These are phyloP conservation scores for Xylaria scruposa DNA, from an alignment of 495 filamentous ascomycete species.

Conservation along the genomic window DNA sequence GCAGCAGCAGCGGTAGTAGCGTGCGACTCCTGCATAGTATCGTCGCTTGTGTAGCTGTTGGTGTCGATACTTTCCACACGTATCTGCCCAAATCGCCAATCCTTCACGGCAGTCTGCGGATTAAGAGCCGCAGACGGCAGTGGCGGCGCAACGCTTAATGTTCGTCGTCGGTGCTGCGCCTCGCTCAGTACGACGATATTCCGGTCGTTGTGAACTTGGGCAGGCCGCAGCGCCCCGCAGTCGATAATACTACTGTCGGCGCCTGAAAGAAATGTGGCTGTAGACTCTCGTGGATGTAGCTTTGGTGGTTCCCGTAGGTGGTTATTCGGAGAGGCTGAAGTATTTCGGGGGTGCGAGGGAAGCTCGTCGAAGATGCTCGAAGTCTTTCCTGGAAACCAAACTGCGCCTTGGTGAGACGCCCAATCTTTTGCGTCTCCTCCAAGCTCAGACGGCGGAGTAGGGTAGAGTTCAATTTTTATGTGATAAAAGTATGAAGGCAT, in stretches of 20 bases:
- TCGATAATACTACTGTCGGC: slow-evolving; percentile 46
- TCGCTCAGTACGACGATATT: slow-evolving; percentile 41
- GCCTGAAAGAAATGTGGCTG: slow-evolving; percentile 6
- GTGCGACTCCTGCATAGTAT: slow-evolving; percentile 30
- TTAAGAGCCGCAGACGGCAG: slow-evolving; percentile 44
- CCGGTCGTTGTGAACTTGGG: slow-evolving; percentile 35
- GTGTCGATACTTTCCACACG: slow-evolving; percentile 53
- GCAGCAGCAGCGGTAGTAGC: slow-evolving; percentile 46
- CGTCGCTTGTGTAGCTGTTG: slow-evolving; percentile 12
- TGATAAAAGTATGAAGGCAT: slow-evolving; percentile 93
- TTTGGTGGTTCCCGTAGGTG: slow-evolving; percentile 17
- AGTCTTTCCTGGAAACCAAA: slow-evolving; percentile 48
- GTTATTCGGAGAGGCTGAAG: not conserved
- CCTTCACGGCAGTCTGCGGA: slow-evolving; percentile 46
- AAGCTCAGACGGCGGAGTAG: slow-evolving; percentile 49
- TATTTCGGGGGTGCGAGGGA: slow-evolving; percentile 47
- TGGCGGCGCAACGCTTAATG: slow-evolving; percentile 41
- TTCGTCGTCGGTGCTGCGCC: slow-evolving; percentile 41
- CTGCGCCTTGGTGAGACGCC: slow-evolving; percentile 18
- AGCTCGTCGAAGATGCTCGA: slow-evolving; percentile 55
- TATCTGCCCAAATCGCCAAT: slow-evolving; percentile 56
- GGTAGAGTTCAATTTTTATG: slow-evolving; percentile 82
- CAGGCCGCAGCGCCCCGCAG: slow-evolving; percentile 49
- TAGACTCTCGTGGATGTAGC: slow-evolving; percentile 17
- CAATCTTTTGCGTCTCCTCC: slow-evolving; percentile 21